Evolutionary conservation across 345 rosid species (phyloP), one percentile per base, ranked within the genome.

Genomic region (Salix udensis): DNA sequence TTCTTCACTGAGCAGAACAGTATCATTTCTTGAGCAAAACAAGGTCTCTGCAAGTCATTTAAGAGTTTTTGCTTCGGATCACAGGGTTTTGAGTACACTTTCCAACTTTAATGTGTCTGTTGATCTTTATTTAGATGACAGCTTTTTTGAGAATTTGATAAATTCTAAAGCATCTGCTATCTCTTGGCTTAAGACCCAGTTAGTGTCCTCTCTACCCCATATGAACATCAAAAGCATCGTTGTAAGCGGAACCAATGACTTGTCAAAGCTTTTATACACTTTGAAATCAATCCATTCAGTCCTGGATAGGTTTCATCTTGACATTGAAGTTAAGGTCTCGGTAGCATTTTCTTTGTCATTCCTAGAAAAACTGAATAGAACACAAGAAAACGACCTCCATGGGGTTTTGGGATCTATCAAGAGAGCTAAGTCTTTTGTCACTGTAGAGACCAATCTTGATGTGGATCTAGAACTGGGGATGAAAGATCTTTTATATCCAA

Each of bases 301-400:
- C 23, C 65, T 86, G 12, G 39, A 23, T 3, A 70, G 74, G 24
- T 62, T 71, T 53, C 64, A 68, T 68, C 23, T 76, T 21, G 70
- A 71, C 26, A 55, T 30, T 52, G 48, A 77, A 53, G 65, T 82
- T 26, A 80, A 78, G 75, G 80, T 85, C 18, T 85, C 90, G 0
- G 83, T 81, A 53, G 83, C 77, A 26, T 81, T 88, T 83, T 75
- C 89, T 10, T 52, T 78, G 58, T 60, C 87, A 7, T 78, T 76
- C 61, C 68, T 87, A 34, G 84, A 87, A 82, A 85, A 83, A 24
- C 46, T 87, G 75, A 65, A 72, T 48, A 19, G 31, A 58, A 50
- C 55, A 14, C 62, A 81, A 55, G 76, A 61, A 39, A 80, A 58
- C 16, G 81, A 84, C 26, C 76, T 82, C 46, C 71, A 7, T 52